These are phyloP conservation scores for Bonia amplexicaulis DNA, from an alignment of 176 grass and related monocot species.

Conservation along the genomic window DNA sequence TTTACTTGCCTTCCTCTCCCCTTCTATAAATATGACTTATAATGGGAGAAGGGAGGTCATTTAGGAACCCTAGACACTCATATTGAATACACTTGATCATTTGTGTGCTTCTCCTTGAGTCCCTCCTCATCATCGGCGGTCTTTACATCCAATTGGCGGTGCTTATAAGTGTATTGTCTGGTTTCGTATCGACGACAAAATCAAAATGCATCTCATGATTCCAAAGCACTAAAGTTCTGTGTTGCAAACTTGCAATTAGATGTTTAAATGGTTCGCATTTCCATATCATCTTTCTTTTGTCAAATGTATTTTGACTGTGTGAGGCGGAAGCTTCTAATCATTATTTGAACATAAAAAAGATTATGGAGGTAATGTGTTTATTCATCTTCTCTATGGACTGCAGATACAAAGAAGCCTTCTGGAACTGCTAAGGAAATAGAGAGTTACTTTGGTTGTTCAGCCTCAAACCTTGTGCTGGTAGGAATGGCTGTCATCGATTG, in stretches of 20 bases:
- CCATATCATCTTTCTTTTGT: neutral
- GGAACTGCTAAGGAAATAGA: conserved; percentile 76
- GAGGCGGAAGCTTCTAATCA: neutral
- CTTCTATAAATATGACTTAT: too few relatives aligned
- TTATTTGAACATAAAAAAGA: neutral
- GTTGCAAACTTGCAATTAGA: neutral
- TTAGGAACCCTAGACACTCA: too few relatives aligned
- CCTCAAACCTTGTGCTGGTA: conserved; percentile 80
- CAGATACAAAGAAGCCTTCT: conserved; percentile 85
- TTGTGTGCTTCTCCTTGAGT: too few relatives aligned
- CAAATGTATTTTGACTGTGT: neutral
- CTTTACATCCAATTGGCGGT: too few relatives aligned
- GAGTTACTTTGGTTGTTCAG: conserved; percentile 85
- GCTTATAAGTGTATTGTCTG: too few relatives aligned
- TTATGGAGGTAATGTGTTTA: neutral
- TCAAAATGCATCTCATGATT: neutral
- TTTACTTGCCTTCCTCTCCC: too few relatives aligned
- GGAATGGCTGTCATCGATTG: conserved; percentile 3
- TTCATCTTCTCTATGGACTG: conserved; percentile 14
- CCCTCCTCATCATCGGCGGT: too few relatives aligned
- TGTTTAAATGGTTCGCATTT: neutral
- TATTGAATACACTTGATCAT: too few relatives aligned
- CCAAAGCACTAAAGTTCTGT: neutral
- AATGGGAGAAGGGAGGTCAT: too few relatives aligned
- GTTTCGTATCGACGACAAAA: too few relatives aligned